Evolutionary conservation across 1,139 yeast genomes (phyloP).

Genomic region (Debaryomycetaceae sp.): DNA sequence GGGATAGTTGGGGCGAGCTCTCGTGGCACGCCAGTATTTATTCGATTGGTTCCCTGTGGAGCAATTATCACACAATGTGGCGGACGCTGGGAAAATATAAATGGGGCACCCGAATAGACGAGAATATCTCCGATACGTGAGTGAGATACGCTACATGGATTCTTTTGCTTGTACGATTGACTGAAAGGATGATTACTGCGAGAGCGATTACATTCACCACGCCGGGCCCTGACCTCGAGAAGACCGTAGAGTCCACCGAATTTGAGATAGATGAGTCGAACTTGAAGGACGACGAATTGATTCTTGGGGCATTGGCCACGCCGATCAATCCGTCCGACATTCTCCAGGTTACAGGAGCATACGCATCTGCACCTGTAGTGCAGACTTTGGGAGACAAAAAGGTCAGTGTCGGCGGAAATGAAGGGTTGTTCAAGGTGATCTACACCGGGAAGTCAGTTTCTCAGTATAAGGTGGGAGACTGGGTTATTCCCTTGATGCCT

Average conservation of each 20-base stretch:
- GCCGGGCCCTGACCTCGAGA: slow-evolving; percentile 13
- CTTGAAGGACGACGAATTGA: slow-evolving; percentile 37
- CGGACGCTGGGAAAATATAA: no score
- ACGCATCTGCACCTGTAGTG: slow-evolving; percentile 78
- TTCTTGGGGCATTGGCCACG: slow-evolving; percentile 63
- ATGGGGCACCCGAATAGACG: background rate
- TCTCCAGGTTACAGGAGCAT: slow-evolving; percentile 89
- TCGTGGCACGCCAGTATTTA: no score
- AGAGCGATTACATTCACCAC: slow-evolving; percentile 23
- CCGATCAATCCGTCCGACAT: slow-evolving; percentile 93
- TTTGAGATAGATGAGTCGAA: slow-evolving; percentile 34
- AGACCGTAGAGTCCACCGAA: slow-evolving; percentile 12
- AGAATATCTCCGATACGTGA: background rate
- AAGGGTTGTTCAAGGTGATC: slow-evolving; percentile 28
- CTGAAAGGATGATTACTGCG: slow-evolving; percentile 8
- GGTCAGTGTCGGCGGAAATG: slow-evolving; percentile 75
- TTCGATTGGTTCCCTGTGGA: no score
- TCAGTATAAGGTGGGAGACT: slow-evolving; percentile 23
- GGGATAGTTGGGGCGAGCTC: no score
- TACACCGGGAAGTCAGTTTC: slow-evolving; percentile 20
- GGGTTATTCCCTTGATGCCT: slow-evolving; percentile 27
- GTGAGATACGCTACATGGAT: no score
- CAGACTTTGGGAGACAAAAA: slow-evolving; percentile 47
- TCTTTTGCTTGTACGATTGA: no score
- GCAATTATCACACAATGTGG: no score